Evolutionary conservation across 768 basidiomycete genomes (phyloP), one percentile per base, ranked within the genome.

Genomic region (Pleurotus ostreatus): DNA sequence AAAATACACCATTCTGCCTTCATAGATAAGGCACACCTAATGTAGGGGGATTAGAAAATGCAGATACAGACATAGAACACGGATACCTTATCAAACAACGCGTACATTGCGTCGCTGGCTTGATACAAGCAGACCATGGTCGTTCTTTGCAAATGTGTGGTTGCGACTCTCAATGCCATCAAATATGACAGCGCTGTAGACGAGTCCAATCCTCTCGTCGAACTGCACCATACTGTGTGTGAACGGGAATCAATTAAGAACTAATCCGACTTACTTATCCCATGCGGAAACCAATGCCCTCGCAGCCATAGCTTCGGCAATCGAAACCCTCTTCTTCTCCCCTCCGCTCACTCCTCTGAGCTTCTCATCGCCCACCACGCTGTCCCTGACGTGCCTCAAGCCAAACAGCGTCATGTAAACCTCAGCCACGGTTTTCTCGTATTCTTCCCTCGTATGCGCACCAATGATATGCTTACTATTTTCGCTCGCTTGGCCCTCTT

Each of bases 311-410:
- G 78, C 74, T 66, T 94, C 92, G 23, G 78, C 74, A 68, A 89
- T 85, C n/a, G 86, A 86, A 2, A 93, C 91, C 8, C 92, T 82
- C 69, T 93, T 94, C 71, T 80, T 83, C 74, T 90, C 85, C 2
- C 88, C 89, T 9, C 88, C 88, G 40, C 81, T 84, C 12, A 90
- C 79, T 16, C 88, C 87, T 11, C 41, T 53, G 1, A 55, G 22
- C 41, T 45, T 55, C 16, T 85, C 88, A 71, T 93, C 81, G 5
- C 94, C 94, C 44, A 95, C 80, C 7, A 80, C 79, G 0, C 90
- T 94, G 54, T 85, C 77, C 63, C 79, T 78, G 2, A 81, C 85
- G 64, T 91, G 89, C 4, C 76, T 72, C 60, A 96, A 78, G 8
- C 93, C 92, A 61, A 93, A 92, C 30, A 92, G 78, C 0, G 84